Base-by-base conservation (phyloP, 2,329 filamentous ascomycete species). In the Botryosphaeria dothidea region DNA sequence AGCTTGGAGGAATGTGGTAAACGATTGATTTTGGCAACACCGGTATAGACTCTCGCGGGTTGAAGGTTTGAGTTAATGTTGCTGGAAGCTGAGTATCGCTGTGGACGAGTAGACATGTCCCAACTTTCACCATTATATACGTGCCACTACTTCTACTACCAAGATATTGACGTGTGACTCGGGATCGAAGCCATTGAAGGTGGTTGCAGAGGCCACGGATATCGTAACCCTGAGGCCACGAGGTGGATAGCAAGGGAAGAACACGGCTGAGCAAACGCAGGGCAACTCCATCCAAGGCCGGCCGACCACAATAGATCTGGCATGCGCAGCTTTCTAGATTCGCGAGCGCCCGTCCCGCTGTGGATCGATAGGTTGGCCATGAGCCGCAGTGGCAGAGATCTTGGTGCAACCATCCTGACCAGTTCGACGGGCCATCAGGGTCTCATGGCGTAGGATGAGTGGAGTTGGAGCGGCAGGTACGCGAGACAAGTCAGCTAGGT, bases 271-370 rank as follows among this genome's bases (percentile, higher is more conserved):
- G 25, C 41, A 11, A 34, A 60, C 45, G 54, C 56, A 60, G 19
- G 56, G 56, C 51, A 31, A 8, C 3, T 38, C 51, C 31, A 29
- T 56, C 2, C n/a, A 38, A 27, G 49, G 29, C 54, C 27, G 11
- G 54, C 29, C 36, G 43, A 46, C 25, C 38, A 60, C 56, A 60
- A 25, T 60, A 36, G 56, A 60, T 46, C 56, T 21, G 11, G 7
- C 23, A 60, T 60, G 56, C 56, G 41, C 56, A 60, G 41, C 38
- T 60, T 34, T 23, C 56, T 60, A 60, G 56, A 60, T 60, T 60
- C 17, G 56, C 56, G 41, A 60, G 27, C 56, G 56, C 56, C 56
- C 38, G 17, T 60, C 38, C 56, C 38, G 56, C 56, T 8, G 56
- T 60, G 56, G 56, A 60, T 60, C 56, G 56, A 60, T 60, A 41